Evolutionary conservation across 208 protist species (phyloP).

Genomic region (Phytomonas sp.): DNA sequence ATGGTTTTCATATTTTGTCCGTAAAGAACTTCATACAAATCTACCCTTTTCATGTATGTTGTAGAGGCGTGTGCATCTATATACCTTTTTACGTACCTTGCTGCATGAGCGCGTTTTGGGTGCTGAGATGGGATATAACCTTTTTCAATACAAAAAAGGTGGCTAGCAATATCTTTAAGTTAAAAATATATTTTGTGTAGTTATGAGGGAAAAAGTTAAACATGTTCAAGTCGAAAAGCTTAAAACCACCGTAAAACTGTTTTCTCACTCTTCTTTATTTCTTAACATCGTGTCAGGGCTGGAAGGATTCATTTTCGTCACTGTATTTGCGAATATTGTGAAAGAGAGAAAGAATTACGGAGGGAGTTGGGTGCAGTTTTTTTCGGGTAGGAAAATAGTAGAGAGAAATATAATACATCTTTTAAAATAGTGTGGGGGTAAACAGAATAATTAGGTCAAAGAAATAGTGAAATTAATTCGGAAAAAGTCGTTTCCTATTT

Average conservation of each 20-base stretch:
- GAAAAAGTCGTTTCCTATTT: not conserved
- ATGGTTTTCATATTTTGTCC: slow-evolving; percentile 8
- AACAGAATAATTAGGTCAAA: not conserved
- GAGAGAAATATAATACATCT: not conserved
- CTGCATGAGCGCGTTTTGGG: not conserved
- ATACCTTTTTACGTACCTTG: slow-evolving; percentile 13
- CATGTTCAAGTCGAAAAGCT: not conserved
- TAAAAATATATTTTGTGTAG: not conserved
- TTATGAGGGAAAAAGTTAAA: not conserved
- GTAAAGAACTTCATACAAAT: not conserved
- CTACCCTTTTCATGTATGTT: not conserved
- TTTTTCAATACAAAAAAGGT: not conserved
- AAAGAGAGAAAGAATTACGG: not conserved
- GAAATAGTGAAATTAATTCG: not conserved
- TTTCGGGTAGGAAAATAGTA: not conserved
- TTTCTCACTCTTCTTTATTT: not conserved
- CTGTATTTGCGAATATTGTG: slow-evolving; percentile 1
- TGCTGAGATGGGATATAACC: not conserved
- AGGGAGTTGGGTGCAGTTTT: not conserved
- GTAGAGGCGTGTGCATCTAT: not conserved
- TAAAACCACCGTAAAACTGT: not conserved
- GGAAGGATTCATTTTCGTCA: not conserved
- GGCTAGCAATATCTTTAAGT: not conserved
- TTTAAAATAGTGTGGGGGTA: not conserved
- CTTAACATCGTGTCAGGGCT: not conserved